These are phyloP conservation scores for Tylopilus plumbeoviolaceoides DNA, from an alignment of 768 basidiomycete species.

Conservation along the genomic window DNA sequence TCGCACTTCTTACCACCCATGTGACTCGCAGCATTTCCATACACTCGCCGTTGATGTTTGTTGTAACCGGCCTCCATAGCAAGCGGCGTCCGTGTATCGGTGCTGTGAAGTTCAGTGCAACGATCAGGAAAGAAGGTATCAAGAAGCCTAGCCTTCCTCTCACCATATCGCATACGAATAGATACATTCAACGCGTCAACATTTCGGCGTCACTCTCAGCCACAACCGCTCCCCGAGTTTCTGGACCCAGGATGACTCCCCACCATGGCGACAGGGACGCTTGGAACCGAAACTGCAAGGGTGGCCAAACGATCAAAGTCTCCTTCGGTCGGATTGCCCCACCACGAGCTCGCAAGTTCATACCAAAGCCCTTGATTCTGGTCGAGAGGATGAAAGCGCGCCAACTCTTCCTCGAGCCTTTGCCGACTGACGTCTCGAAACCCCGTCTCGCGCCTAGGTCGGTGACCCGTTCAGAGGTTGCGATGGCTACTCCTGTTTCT, in stretches of 20 bases:
- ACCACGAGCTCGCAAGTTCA: conserved; percentile 13
- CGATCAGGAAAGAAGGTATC: not conserved
- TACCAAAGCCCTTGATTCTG: conserved; percentile 23
- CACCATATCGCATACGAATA: not conserved
- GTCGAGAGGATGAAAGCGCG: conserved; percentile 25
- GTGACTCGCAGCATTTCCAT: conserved; percentile 13
- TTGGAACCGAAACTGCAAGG: not conserved
- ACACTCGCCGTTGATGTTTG: conserved; percentile 15
- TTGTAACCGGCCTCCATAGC: conserved; percentile 20
- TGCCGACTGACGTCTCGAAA: not conserved
- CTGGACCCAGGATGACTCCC: conserved; percentile 2
- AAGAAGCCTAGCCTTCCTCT: not conserved
- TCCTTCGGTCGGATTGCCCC: not conserved
- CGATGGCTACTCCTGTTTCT: not conserved
- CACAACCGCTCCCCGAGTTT: not conserved
- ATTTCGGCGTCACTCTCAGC: not conserved
- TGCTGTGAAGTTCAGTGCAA: not conserved
- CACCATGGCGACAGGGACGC: not conserved
- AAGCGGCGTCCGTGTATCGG: conserved; percentile 14
- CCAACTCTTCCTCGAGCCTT: not conserved
- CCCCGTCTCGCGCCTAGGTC: not conserved
- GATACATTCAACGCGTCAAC: not conserved
- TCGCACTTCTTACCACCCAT: conserved; percentile 9
- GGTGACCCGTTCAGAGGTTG: not conserved
- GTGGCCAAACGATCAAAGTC: not conserved